phyloP scores from a whole-genome alignment of 129 eudicot genomes.

The Solidago caesia region DNA sequence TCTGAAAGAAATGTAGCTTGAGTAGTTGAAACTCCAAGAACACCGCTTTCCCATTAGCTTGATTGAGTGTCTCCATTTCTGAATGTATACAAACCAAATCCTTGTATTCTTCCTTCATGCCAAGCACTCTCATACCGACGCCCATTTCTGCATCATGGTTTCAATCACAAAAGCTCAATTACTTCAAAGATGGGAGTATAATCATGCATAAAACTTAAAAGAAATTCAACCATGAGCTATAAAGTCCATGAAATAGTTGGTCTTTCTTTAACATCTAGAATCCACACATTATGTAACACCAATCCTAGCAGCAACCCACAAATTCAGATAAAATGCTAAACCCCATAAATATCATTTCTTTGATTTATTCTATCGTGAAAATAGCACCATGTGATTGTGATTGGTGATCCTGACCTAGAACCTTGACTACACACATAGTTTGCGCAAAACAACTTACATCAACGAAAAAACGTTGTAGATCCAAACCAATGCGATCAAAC shows the following conservation, averaged over 20 bases:
- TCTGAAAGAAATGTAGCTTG: not conserved
- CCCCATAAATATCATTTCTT: not conserved
- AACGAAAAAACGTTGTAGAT: not conserved
- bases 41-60: not conserved
- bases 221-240: too few relatives aligned
- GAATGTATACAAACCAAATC: constrained; percentile 2
- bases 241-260: too few relatives aligned
- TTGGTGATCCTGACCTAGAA: not conserved
- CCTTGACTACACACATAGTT: not conserved
- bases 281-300: too few relatives aligned
- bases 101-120: constrained; percentile 17
- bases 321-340: not conserved
- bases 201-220: too few relatives aligned
- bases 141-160: constrained; percentile 3
- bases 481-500: not conserved
- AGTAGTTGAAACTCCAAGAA: not conserved
- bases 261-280: too few relatives aligned
- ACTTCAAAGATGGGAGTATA: too few relatives aligned
- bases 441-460: not conserved
- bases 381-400: too few relatives aligned
- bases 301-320: not conserved
- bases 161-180: too few relatives aligned
- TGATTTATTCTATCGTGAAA: too few relatives aligned
- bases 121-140: constrained; percentile 1
- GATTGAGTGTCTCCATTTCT: not conserved